Evolutionary conservation across 805 yeast genomes (phyloP).

Genomic region (Saccharomyces kudriavzevii): DNA sequence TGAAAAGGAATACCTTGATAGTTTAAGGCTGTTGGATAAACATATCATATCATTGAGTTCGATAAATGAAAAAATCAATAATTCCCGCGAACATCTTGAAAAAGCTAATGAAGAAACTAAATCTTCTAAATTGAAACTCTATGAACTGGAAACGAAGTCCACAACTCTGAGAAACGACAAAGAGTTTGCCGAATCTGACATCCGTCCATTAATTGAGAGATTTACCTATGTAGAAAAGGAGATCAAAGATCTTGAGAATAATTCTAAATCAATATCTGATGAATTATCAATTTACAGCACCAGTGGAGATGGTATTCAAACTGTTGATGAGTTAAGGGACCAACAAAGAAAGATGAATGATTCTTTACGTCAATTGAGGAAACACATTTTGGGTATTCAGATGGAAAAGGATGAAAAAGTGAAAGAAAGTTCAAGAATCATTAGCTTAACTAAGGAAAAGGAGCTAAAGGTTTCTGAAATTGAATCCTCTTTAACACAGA

Average conservation of each 20-base stretch:
- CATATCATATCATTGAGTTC: conserved; percentile 14
- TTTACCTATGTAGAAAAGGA: conserved; percentile 23
- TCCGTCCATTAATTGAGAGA: conserved; percentile 27
- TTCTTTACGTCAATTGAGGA: conserved; percentile 16
- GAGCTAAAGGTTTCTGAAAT: conserved; percentile 14
- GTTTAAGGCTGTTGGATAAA: conserved; percentile 16
- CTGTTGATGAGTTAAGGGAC: conserved; percentile 22
- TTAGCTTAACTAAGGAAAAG: conserved; percentile 19
- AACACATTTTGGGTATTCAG: conserved; percentile 18
- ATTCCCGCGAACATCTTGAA: conserved; percentile 1
- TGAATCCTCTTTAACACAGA: conserved; percentile 15
- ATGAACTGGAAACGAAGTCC: conserved; percentile 25
- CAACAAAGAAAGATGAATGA: conserved; percentile 18
- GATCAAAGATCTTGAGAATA: conserved; percentile 12
- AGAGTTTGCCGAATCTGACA: conserved; percentile 13
- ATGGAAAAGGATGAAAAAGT: conserved; percentile 19
- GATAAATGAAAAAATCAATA: conserved; percentile 5
- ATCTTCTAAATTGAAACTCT: conserved; percentile 15
- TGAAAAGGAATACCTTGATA: conserved; percentile 27
- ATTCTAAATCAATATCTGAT: conserved; percentile 17
- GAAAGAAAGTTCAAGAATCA: conserved; percentile 14
- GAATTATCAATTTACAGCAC: conserved; percentile 20
- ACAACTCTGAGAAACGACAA: conserved; percentile 12
- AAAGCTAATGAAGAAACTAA: conserved; percentile 5
- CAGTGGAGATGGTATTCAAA: conserved; percentile 15